Percentiles rank a stretch among this genome's conserved stretches.
Evolutionary conservation across 2,329 filamentous ascomycete species (phyloP).

Genomic region (Ascochyta rabiei): DNA sequence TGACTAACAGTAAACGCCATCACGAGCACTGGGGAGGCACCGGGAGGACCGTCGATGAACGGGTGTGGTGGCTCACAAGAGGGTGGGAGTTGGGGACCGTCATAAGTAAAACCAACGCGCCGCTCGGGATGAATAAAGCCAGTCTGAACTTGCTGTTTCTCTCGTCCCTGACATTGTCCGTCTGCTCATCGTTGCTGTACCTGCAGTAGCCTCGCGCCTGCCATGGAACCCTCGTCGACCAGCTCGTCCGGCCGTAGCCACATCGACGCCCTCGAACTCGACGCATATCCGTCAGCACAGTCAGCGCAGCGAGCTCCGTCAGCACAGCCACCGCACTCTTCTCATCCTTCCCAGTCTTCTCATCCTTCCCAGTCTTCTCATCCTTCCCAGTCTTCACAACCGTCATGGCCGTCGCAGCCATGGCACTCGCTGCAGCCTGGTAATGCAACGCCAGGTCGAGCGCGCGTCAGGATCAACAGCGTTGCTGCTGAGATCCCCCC

Average conservation of each 20-base stretch:
- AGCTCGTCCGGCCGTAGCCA: conserved; percentile 19
- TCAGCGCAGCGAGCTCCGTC: neutral
- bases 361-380: too few relatives aligned
- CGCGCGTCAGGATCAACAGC: conserved; percentile 39
- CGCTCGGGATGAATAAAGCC: neutral
- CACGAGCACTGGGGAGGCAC: neutral
- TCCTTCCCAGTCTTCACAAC: neutral
- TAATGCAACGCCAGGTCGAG: conserved; percentile 16
- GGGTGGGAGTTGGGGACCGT: neutral
- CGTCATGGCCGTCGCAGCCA: neutral
- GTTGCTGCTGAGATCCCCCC: conserved; percentile 30
- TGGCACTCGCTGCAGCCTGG: conserved; percentile 20
- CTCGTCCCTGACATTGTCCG: neutral
- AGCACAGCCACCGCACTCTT: neutral
- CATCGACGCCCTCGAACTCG: conserved; percentile 11
- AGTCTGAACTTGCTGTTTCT: neutral
- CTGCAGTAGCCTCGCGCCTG: conserved; percentile 11
- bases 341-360: neutral
- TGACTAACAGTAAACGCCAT: conserved; percentile 13
- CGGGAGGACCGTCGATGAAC: too few relatives aligned
- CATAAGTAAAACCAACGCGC: conserved; percentile 1
- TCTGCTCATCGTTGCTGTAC: neutral
- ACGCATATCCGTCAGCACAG: neutral
- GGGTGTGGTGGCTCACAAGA: neutral
- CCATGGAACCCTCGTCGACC: conserved; percentile 27